phyloP scores from a whole-genome alignment of 2,329 filamentous ascomycete genomes.

The Coniochaeta prunicola region DNA sequence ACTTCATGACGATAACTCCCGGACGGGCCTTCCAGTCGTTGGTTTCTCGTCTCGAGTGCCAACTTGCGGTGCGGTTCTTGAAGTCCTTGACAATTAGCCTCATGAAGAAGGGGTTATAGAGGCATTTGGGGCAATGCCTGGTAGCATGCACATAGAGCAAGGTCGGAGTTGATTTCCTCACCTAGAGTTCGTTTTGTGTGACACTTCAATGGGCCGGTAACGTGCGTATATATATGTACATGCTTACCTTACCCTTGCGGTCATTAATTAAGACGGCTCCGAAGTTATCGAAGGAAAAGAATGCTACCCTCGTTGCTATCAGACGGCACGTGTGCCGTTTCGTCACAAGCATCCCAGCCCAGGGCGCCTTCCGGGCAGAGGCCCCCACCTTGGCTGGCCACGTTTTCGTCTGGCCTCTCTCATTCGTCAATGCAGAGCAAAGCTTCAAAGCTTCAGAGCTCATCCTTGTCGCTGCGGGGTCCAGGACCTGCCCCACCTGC shows the following conservation, averaged over 20 bases:
- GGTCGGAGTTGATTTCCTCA: background rate
- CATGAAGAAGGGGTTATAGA: background rate
- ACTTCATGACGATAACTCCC: slow-evolving; percentile 63
- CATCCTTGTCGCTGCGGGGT: background rate
- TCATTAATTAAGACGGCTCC: background rate
- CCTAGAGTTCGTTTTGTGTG: background rate
- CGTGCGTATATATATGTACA: background rate
- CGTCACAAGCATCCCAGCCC: background rate
- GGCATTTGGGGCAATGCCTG: background rate
- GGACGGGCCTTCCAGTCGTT: slow-evolving; percentile 32
- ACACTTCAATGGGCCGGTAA: background rate
- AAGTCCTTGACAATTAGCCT: slow-evolving; percentile 50
- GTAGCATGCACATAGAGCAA: no score
- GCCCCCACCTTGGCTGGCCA: background rate
- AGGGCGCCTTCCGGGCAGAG: background rate
- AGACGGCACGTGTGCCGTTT: background rate
- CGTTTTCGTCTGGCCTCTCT: background rate
- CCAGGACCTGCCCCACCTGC: background rate
- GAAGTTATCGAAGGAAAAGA: background rate
- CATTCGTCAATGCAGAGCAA: background rate
- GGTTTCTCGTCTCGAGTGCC: slow-evolving; percentile 23
- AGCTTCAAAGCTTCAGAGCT: slow-evolving; percentile 1
- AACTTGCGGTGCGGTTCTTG: slow-evolving; percentile 32
- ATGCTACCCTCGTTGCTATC: background rate
- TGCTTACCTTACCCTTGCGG: background rate